Percentiles rank a stretch among this genome's conserved stretches.
These are phyloP conservation scores for Xylaria hypoxylon DNA, from an alignment of 2,329 filamentous ascomycete genomes.

Conservation along the genomic window DNA sequence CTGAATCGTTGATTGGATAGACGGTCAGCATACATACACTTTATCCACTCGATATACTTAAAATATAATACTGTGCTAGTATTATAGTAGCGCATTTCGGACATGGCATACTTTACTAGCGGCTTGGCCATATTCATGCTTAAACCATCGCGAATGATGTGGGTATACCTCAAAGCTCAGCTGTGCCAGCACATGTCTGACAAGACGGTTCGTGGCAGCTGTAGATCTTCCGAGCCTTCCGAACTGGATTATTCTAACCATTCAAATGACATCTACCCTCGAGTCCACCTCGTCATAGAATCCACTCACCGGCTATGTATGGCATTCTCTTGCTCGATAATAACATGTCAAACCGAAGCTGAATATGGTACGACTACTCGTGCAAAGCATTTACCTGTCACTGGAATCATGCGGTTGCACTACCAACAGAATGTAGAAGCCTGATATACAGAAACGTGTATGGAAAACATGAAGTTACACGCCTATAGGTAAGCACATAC, in stretches of 20 bases:
- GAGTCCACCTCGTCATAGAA: constrained; percentile 4
- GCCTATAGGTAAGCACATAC: neutral
- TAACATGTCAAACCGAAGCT: neutral
- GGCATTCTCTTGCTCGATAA: neutral
- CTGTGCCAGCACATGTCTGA: constrained; percentile 22
- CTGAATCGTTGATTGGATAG: constrained; percentile 4
- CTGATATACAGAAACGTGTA: neutral
- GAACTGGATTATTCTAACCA: constrained; percentile 8
- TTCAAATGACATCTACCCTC: neutral
- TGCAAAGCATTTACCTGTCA: neutral
- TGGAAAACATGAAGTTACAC: neutral
- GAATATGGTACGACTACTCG: neutral
- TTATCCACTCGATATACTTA: too few relatives aligned
- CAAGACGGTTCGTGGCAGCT: neutral
- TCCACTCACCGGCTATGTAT: neutral
- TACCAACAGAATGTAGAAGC: neutral
- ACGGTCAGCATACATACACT: constrained; percentile 26
- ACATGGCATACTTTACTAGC: neutral
- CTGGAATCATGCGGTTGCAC: neutral
- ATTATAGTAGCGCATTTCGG: too few relatives aligned
- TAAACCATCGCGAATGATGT: neutral
- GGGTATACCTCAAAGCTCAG: constrained; percentile 5
- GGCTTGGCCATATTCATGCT: constrained; percentile 13
- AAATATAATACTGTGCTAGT: too few relatives aligned
- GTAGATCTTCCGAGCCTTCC: constrained; percentile 28